Evolutionary conservation across 768 basidiomycete genomes (phyloP), one percentile per base, ranked within the genome.

Genomic region (Fomitopsis serialis): DNA sequence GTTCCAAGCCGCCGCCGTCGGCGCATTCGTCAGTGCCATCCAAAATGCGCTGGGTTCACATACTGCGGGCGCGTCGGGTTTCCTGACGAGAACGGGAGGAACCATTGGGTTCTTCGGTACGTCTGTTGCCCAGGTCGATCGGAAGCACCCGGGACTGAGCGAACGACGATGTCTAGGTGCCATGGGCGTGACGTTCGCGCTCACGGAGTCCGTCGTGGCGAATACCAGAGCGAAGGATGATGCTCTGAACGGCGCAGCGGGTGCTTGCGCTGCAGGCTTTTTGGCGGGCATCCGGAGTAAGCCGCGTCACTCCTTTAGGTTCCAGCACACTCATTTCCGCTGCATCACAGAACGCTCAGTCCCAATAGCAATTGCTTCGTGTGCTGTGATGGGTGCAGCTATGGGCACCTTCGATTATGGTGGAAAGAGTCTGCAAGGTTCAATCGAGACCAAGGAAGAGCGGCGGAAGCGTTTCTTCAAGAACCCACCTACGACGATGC

Each of bases 211-310:
- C 6, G 71, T 77, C 25, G 82, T 90, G 21, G 90, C 91, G 51
- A 98, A 98, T 70, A 72, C 83, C 55, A 81, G 93, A 52, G 77
- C 82, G 69, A 83, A 74, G 58, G 78, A 92, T 57, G 95, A 98
- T 66, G 76, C 86, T 40, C 62, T 89, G 56, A 97, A 93, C 62
- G 87, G 89, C 46, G 87, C 86, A 44, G 82, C 82, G 48, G 94
- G 89, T 51, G 94, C 88, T 52, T 96, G 93, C 72, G 93, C 93
- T 45, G 93, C 93, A 48, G 94, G 94, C 44, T 92, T 96, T 72
- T 72, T 96, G 57, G 91, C 91, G 27, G 94, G 94, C 50, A 70
- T 95, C 53, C 79, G 90, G 75, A 79, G 91, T 92, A 62, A 37
- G 80, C 71, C 11, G 51, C 47, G 17, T 42, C 27, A 15, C 55